phyloP scores from a whole-genome alignment of 805 yeast genomes.

The Metschnikowia lachancei region DNA sequence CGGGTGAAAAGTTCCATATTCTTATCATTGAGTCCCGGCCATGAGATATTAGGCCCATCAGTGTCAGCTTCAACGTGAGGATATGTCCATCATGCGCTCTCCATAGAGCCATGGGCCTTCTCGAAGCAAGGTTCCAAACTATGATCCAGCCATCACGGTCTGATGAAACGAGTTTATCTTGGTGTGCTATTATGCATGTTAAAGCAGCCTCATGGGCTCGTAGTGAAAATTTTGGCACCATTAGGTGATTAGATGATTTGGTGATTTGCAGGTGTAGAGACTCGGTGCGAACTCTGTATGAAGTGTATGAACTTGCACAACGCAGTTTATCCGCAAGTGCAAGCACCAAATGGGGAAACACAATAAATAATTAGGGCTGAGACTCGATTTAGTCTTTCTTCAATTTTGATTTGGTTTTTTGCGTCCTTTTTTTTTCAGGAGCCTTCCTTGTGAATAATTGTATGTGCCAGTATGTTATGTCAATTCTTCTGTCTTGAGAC shows the following conservation, averaged over 20 bases:
- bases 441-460: too few species aligned
- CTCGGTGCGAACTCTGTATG: background rate
- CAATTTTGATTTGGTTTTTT: too few species aligned
- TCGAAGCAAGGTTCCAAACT: constrained; percentile 60
- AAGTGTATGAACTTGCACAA: background rate
- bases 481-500: too few species aligned
- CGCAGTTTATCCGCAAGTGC: too few species aligned
- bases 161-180: constrained; percentile 41
- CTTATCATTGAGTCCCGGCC: constrained; percentile 59
- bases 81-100: constrained; percentile 55
- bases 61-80: constrained; percentile 41
- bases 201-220: constrained; percentile 19
- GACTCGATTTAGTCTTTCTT: too few species aligned
- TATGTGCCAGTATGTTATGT: too few species aligned
- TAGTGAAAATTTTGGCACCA: constrained; percentile 14
- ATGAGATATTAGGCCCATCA: constrained; percentile 50
- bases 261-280: background rate
- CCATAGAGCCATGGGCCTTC: constrained; percentile 59
- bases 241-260: background rate
- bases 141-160: constrained; percentile 63
- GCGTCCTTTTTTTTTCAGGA: too few species aligned
- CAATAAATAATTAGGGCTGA: too few species aligned
- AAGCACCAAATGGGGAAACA: too few species aligned
- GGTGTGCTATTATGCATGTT: constrained; percentile 12
- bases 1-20: constrained; percentile 39